Evolutionary conservation across 129 eudicot species (phyloP).

Genomic region (Escallonia herrerae): DNA sequence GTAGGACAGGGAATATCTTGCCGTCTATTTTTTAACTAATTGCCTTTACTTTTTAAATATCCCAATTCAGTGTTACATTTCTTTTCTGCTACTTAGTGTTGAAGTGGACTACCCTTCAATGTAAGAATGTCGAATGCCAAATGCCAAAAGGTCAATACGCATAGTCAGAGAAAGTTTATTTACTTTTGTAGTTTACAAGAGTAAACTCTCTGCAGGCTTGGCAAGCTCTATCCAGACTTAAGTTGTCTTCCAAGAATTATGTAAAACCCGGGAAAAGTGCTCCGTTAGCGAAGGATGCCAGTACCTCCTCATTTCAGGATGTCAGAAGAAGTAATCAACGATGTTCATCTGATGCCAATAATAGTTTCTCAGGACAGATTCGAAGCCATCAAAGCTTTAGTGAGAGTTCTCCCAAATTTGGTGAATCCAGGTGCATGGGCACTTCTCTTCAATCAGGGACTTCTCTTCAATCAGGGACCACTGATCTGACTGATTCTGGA

Average conservation of each 20-base stretch:
- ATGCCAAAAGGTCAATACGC: too few species aligned
- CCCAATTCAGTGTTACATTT: neutral
- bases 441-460: constrained; percentile 21
- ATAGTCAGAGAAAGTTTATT: too few species aligned
- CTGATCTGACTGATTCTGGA: constrained; percentile 32
- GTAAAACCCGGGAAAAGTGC: constrained; percentile 67
- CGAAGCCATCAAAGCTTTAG: constrained; percentile 23
- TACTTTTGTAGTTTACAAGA: neutral
- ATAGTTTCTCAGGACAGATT: constrained; percentile 16
- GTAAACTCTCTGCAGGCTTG: constrained; percentile 57
- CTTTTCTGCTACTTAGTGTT: neutral
- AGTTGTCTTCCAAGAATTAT: constrained; percentile 59
- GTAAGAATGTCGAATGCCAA: neutral
- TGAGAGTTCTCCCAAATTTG: constrained; percentile 19
- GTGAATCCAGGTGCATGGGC: constrained; percentile 23
- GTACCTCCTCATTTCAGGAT: constrained; percentile 23
- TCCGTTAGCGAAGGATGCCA: constrained; percentile 36
- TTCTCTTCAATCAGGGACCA: constrained; percentile 17
- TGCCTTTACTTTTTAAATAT: too few species aligned
- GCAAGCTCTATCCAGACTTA: constrained; percentile 65
- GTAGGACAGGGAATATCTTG: neutral
- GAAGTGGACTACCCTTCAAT: neutral
- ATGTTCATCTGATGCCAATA: constrained; percentile 23
- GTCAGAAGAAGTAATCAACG: constrained; percentile 31
- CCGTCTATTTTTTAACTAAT: neutral